These are phyloP conservation scores for Chenopodium formosanum DNA, from an alignment of 148 eudicot genomes.

Conservation along the genomic window DNA sequence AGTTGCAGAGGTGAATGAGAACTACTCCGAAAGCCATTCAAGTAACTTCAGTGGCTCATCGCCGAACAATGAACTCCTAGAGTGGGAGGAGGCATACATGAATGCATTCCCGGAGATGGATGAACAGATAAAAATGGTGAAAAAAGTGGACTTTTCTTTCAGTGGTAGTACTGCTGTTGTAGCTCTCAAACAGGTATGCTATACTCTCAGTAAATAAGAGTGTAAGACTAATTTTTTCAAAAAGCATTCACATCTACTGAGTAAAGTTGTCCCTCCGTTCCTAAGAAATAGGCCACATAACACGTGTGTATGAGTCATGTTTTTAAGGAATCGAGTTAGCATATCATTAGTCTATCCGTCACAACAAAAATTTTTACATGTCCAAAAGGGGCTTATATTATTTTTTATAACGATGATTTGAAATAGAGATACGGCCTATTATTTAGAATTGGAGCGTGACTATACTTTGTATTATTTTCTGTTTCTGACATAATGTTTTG, in stretches of 20 bases:
- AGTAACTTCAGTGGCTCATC: neutral
- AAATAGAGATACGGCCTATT: neutral
- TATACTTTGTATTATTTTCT: too few species aligned
- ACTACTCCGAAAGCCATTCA: neutral
- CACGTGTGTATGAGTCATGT: too few species aligned
- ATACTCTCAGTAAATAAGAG: neutral
- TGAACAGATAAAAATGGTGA: neutral
- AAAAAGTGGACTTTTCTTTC: neutral
- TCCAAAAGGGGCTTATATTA: neutral
- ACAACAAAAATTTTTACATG: neutral
- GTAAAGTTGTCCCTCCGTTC: too few species aligned
- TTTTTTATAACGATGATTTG: neutral
- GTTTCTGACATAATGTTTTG: neutral
- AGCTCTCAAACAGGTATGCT: neutral
- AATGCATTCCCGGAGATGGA: neutral
- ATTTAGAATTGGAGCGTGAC: too few species aligned
- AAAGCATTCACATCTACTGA: neutral
- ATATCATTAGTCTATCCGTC: neutral
- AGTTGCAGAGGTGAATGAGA: conserved; percentile 7
- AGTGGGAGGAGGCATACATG: neutral
- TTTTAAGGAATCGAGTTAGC: neutral
- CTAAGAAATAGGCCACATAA: too few species aligned
- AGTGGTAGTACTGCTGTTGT: neutral
- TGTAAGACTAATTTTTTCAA: neutral
- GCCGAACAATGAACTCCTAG: neutral